Percentiles rank a stretch among this genome's conserved stretches.
Evolutionary conservation across 345 rosid species (phyloP).

Genomic region (Ricinus communis): DNA sequence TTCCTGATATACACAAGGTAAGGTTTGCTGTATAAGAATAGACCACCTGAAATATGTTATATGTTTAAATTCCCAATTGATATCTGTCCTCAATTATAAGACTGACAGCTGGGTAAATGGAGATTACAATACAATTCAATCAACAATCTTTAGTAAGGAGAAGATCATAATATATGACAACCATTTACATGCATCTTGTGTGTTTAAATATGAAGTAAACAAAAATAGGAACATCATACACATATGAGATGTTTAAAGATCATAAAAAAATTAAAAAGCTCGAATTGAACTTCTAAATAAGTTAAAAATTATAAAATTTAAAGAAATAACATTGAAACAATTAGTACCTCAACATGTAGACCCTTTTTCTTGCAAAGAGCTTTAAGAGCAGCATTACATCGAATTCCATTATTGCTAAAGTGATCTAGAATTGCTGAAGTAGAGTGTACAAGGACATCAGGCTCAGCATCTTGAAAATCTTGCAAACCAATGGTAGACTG

Average conservation of each 20-base stretch:
- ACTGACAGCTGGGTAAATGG: not conserved
- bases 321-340: not conserved
- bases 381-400: constrained; percentile 64
- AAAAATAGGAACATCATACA: not conserved
- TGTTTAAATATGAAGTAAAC: not conserved
- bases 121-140: not conserved
- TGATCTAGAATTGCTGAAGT: constrained; percentile 64
- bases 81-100: not conserved
- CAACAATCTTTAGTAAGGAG: not conserved
- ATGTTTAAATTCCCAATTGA: not conserved
- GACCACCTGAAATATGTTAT: not conserved
- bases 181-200: not conserved
- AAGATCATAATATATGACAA: not conserved
- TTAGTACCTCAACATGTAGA: constrained; percentile 63
- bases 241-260: not conserved
- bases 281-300: not conserved
- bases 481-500: constrained; percentile 66
- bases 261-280: not conserved
- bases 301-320: not conserved
- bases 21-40: not conserved
- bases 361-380: constrained; percentile 93
- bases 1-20: not conserved
- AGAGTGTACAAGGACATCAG: constrained; percentile 72
- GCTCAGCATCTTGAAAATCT: constrained; percentile 93
- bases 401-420: constrained; percentile 59